Evolutionary conservation across 1,284 basidiomycete genomes (phyloP), one percentile per base, ranked within the genome.

Genomic region (Meripilus lineatus): DNA sequence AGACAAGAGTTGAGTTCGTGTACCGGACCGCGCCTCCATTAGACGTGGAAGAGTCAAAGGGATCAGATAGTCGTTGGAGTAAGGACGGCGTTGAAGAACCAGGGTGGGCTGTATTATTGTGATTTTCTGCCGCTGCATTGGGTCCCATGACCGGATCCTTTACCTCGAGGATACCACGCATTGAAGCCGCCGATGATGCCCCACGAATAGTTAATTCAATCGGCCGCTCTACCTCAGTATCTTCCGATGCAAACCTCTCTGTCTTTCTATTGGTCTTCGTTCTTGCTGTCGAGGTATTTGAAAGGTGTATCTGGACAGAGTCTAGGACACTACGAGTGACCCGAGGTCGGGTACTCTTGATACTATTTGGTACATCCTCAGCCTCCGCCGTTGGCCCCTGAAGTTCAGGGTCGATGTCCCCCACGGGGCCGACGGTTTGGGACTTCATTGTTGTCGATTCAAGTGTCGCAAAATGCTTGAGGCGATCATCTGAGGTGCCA

Each of bases 271-370:
- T 30, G 28, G 28, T 10, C 8, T 30, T 30, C n/a, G 28, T 30
- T n/a, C 28, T 40, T 45, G 34, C 41, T 44, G 10, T 30, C 45
- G 28, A 20, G 6, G 40, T 48, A 20, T 38, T 38, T 32, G 50
- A 40, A 15, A 81, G 69, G 53, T 80, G 70, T 5, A 72, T 69
- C 37, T 72, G 74, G 14, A 81, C 67, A 11, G 74, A 70, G 49
- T 74, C 69, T 38, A 68, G 62, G 38, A 77, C 61, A 49, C 45
- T 61, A 38, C 55, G 61, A 20, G 15, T 15, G 15, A 38, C 24
- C 5, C 37, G 37, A 20, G 37, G 28, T 30, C 28, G 8, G n/a
- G n/a, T 30, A 30, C 10, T 30, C n/a, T 30, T 30, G n/a, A n/a
- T n/a, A n/a, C n/a, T n/a, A n/a, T n/a, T n/a, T n/a, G n/a, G n/a